These are phyloP conservation scores for Fusarium luffae DNA, from an alignment of 2,329 filamentous ascomycete genomes.

Conservation along the genomic window DNA sequence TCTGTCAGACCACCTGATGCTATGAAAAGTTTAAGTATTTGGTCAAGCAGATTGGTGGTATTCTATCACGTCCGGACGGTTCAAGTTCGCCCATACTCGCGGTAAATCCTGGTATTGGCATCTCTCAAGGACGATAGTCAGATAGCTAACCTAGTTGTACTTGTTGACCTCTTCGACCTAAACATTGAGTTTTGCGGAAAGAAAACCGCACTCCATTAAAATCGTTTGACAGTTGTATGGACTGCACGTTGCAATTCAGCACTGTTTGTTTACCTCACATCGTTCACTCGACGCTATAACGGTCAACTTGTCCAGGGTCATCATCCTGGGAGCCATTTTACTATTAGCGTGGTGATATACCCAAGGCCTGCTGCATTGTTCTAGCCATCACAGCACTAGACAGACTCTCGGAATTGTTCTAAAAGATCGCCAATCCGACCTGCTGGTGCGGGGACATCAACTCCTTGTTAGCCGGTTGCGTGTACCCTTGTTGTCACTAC, in stretches of 20 bases:
- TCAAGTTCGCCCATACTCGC: background rate
- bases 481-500: constrained; percentile 6
- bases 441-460: constrained; percentile 37
- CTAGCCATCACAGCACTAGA: constrained; percentile 46
- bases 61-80: background rate
- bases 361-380: constrained; percentile 40
- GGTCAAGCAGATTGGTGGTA: background rate
- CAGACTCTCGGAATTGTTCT: constrained; percentile 44
- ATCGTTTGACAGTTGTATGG: background rate
- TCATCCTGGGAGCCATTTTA: constrained; percentile 29
- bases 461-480: constrained; percentile 31
- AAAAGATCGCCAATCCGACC: constrained; percentile 38
- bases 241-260: background rate
- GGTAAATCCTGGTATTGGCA: background rate
- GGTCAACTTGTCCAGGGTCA: constrained; percentile 17
- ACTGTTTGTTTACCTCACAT: constrained; percentile 7
- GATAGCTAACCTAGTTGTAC: background rate
- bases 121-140: background rate
- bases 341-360: constrained; percentile 41
- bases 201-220: background rate
- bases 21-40: background rate
- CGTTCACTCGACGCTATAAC: constrained; percentile 9
- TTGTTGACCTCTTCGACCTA: background rate
- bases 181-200: background rate
- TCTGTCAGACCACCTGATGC: background rate